Conservation (phyloP, 805 yeast species). For the Pichia phayaonensis region DNA sequence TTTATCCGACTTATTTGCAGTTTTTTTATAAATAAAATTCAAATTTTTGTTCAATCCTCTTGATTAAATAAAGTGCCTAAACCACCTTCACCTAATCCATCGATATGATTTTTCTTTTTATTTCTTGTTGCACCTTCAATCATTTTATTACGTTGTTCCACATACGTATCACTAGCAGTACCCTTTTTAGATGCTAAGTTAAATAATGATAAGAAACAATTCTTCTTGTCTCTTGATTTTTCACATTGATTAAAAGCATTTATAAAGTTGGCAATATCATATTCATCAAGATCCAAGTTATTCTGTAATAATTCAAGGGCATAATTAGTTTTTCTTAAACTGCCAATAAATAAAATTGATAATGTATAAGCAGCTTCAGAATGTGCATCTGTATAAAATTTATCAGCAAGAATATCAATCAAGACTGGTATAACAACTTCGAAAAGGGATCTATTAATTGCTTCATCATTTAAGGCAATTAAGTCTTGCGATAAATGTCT, state of each 20-base stretch:
- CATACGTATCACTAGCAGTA: constrained; percentile 27
- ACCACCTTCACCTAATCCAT: constrained; percentile 12
- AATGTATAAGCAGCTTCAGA: constrained; percentile 88
- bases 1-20: background rate
- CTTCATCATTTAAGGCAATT: constrained; percentile 53
- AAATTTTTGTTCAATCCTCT: constrained; percentile 1
- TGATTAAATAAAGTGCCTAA: constrained; percentile 10
- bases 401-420: constrained; percentile 59
- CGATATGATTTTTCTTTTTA: constrained; percentile 9
- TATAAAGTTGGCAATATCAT: constrained; percentile 58
- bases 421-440: constrained; percentile 65
- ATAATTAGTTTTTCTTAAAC: constrained; percentile 60
- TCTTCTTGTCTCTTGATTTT: constrained; percentile 70
- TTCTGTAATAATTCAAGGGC: constrained; percentile 55
- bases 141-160: constrained; percentile 11
- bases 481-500: constrained; percentile 67
- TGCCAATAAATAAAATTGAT: constrained; percentile 67
- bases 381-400: constrained; percentile 77
- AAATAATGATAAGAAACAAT: constrained; percentile 71
- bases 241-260: constrained; percentile 54
- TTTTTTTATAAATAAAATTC: background rate
- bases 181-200: constrained; percentile 41
- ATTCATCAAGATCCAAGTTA: constrained; percentile 44
- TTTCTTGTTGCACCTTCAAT: constrained; percentile 10
- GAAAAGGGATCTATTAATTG: constrained; percentile 64